phyloP scores from a whole-genome alignment of 208 protist genomes.

The Leptomonas seymouri region DNA sequence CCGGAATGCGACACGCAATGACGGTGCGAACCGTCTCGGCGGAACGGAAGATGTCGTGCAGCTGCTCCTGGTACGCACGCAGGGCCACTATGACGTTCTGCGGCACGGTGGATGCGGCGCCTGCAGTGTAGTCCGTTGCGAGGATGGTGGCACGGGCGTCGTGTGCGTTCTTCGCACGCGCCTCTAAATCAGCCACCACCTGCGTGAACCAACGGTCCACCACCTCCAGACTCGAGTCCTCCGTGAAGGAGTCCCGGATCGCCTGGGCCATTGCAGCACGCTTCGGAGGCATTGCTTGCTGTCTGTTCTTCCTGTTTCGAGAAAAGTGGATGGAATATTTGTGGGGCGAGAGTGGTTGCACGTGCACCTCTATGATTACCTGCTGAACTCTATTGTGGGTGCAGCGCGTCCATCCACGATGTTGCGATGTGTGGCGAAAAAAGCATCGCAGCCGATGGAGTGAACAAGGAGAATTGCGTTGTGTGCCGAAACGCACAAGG shows the following conservation, averaged over 20 bases:
- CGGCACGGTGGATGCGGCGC: constrained; percentile 33
- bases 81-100: constrained; percentile 39
- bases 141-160: constrained; percentile 24
- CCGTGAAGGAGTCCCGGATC: constrained; percentile 66
- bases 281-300: constrained; percentile 54
- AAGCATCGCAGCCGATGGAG: too few relatives aligned
- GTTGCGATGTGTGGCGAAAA: too few relatives aligned
- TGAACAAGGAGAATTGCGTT: too few relatives aligned
- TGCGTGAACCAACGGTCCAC: constrained; percentile 57
- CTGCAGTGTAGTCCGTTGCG: constrained; percentile 18
- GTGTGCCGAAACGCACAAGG: too few relatives aligned
- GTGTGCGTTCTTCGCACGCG: constrained; percentile 24
- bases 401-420: neutral
- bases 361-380: neutral
- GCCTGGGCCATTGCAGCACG: constrained; percentile 53
- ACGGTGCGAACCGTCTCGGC: constrained; percentile 71
- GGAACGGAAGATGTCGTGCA: constrained; percentile 40
- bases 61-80: constrained; percentile 50
- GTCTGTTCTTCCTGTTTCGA: neutral
- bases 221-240: constrained; percentile 45
- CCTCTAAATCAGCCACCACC: constrained; percentile 37
- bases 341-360: neutral
- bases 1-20: constrained; percentile 73
- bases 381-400: neutral
- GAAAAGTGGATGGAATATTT: too few relatives aligned